Base-by-base conservation (phyloP, 2,329 filamentous ascomycete genomes). In the Neonectria magnoliae region DNA sequence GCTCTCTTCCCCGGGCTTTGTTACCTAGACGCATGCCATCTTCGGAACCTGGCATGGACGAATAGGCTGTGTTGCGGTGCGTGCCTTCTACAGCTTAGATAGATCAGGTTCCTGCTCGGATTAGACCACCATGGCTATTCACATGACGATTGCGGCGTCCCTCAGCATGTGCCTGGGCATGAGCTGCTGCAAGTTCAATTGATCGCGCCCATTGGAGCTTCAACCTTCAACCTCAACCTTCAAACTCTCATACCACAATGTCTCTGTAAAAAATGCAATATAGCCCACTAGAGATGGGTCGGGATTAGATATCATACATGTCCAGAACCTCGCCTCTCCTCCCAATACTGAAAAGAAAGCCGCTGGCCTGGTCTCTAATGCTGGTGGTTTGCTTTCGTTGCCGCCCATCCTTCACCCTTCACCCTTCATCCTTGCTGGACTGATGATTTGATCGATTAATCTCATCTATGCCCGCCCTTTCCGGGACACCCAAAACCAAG, bases 241-340 rank as follows among this genome's bases (percentile, higher is more conserved):
- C 38, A 5, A 41, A 6, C 48, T 53, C 42, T 50, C 20, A 10
- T 53, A 50, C 31, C 27, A 59, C 25, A 53, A 61, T 33, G 36
- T 61, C 22, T 54, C 20, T 50, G 29, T 62, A 62, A 65, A 38
- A 66, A 56, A 64, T 42, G 27, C 31, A 48, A 57, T 31, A 47
- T 47, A 61, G 48, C 56, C 60, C 42, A 61, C 64, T 52, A 52
- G 64, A 57, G 47, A 63, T 62, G 50, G 66, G 62, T 58, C 47
- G 60, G 65, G 55, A 69, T 73, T 69, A 71, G 54, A 73, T 73
- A 71, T 66, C 67, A 68, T 73, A 74, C 70, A 73, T 62, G 62
- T 62, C 71, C 64, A 69, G 64, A 62, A 18, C 45, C 31, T 47
- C 25, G 25, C 18, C 42, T 29, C 42, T 41, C 14, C 42, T 56